Conservation (phyloP, 768 basidiomycete species). For the Serendipita indica region DNA sequence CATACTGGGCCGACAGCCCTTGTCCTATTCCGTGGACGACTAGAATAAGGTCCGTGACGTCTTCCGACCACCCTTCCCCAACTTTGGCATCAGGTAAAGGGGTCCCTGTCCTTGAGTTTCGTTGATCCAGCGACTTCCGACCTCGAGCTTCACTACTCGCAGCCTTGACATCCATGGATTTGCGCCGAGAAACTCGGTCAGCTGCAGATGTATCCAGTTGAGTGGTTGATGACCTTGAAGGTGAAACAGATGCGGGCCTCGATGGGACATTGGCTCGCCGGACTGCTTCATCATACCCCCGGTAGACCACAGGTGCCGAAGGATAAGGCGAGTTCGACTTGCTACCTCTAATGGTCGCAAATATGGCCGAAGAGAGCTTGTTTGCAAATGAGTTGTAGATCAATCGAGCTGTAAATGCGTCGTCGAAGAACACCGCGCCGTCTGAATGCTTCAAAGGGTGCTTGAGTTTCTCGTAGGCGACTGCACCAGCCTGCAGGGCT, state of each 20-base stretch:
- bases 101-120: constrained; percentile 13
- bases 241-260: constrained; percentile 13
- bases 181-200: constrained; percentile 13
- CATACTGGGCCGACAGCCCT: constrained; percentile 26
- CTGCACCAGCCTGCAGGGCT: constrained; percentile 21
- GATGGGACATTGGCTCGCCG: constrained; percentile 12
- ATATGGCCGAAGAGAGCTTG: constrained; percentile 9
- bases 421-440: constrained; percentile 25
- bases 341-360: constrained; percentile 11
- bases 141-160: constrained; percentile 1
- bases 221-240: constrained; percentile 4
- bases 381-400: constrained; percentile 17
- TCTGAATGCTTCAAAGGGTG: constrained; percentile 17
- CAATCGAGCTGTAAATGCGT: constrained; percentile 23
- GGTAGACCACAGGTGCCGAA: constrained; percentile 24
- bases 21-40: constrained; percentile 31
- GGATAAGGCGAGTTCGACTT: constrained; percentile 18
- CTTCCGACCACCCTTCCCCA: constrained; percentile 14
- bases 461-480: constrained; percentile 28
- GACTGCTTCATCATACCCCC: constrained; percentile 24
- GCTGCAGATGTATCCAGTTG: constrained; percentile 12
- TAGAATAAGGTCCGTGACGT: constrained; percentile 30
- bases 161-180: neutral
- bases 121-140: constrained; percentile 6
- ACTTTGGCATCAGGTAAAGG: constrained; percentile 20